phyloP scores from a whole-genome alignment of 1,139 yeast species.

The Dujonia santamariae region DNA sequence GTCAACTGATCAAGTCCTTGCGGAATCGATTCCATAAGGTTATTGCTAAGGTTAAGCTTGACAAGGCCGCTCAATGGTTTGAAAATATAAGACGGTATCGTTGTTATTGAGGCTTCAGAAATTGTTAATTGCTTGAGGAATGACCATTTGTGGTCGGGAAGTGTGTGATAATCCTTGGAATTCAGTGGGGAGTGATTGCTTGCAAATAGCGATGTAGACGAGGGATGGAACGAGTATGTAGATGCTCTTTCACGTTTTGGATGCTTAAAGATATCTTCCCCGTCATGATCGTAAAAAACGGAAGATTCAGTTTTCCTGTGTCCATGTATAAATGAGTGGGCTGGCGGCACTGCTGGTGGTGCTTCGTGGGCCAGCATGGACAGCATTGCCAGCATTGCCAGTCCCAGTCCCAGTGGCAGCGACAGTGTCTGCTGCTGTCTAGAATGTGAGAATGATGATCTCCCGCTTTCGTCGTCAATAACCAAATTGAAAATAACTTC shows the following conservation, averaged over 20 bases:
- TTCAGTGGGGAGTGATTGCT: constrained; percentile 6
- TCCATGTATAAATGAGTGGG: constrained; percentile 1
- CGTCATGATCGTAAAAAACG: constrained; percentile 12
- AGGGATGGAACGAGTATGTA: constrained; percentile 14
- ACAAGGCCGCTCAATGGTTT: constrained; percentile 49
- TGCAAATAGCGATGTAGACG: constrained; percentile 5
- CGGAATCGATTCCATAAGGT: constrained; percentile 49
- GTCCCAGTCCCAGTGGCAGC: too few relatives aligned
- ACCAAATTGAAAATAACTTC: constrained; percentile 52
- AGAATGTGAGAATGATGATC: constrained; percentile 31
- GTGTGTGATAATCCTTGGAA: constrained; percentile 17
- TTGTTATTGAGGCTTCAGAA: constrained; percentile 50
- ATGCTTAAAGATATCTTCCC: constrained; percentile 22
- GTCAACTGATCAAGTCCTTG: constrained; percentile 48
- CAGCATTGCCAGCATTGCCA: too few relatives aligned
- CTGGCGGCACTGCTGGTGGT: too few relatives aligned
- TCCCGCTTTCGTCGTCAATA: constrained; percentile 51
- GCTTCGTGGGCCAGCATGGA: too few relatives aligned
- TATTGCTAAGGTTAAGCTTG: constrained; percentile 57
- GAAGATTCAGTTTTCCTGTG: constrained; percentile 6
- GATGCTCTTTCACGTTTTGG: constrained; percentile 27
- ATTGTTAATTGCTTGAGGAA: constrained; percentile 56
- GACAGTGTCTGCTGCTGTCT: constrained; percentile 2
- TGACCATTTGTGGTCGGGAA: constrained; percentile 50
- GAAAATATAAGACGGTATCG: constrained; percentile 44